These are phyloP conservation scores for Xerocomus amazonicus DNA, from an alignment of 1,284 basidiomycete species.

Conservation along the genomic window DNA sequence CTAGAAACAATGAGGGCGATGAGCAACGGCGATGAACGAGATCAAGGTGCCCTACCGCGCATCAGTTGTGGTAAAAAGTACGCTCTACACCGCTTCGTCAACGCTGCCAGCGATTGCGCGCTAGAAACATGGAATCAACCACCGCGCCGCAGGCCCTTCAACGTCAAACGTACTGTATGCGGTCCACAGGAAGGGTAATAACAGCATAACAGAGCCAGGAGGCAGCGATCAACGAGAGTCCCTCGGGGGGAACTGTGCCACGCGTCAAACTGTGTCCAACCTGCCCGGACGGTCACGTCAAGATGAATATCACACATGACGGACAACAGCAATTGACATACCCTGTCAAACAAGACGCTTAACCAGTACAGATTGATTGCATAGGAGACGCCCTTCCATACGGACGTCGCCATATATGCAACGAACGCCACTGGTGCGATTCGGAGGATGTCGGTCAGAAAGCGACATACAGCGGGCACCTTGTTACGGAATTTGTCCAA, in stretches of 20 bases:
- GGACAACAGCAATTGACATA: conserved; percentile 6
- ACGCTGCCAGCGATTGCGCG: conserved; percentile 23
- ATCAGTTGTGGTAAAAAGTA: conserved; percentile 39
- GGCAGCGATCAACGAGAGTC: conserved; percentile 8
- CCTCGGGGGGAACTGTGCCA: background rate
- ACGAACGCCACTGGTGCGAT: conserved; percentile 31
- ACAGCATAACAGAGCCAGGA: conserved; percentile 20
- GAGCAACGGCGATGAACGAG: background rate
- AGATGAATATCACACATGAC: background rate
- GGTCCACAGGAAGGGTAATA: conserved; percentile 11
- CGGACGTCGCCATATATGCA: conserved; percentile 24
- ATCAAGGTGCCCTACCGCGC: conserved; percentile 26
- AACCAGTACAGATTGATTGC: conserved; percentile 28
- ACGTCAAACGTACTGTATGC: conserved; percentile 14
- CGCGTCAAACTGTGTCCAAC: conserved; percentile 7
- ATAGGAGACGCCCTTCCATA: conserved; percentile 30
- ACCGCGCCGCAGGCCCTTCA: background rate
- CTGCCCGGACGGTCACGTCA: conserved; percentile 8
- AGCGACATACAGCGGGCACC: conserved; percentile 9
- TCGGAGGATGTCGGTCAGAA: conserved; percentile 28
- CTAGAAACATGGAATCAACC: conserved; percentile 19
- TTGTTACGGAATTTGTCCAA: conserved; percentile 1
- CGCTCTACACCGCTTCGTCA: conserved; percentile 29
- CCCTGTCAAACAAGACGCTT: conserved; percentile 16
- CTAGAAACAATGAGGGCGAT: conserved; percentile 7